Evolutionary conservation across 352 stramenopile species (phyloP).

Genomic region (Sclerospora graminicola): DNA sequence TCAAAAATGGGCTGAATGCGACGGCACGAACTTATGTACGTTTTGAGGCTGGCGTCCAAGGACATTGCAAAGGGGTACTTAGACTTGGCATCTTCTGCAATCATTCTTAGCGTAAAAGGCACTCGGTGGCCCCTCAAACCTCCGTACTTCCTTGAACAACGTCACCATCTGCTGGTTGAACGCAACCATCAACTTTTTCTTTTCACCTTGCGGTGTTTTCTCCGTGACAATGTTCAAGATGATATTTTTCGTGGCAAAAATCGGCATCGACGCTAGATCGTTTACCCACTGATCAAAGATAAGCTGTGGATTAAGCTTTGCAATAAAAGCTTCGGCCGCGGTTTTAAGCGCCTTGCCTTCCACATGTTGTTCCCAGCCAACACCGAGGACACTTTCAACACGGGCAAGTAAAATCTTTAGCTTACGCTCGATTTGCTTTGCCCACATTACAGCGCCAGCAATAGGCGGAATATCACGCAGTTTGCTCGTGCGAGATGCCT

Average conservation of each 20-base stretch:
- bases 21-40: constrained; percentile 80
- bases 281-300: constrained; percentile 95
- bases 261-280: constrained; percentile 82
- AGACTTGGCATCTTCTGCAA: constrained; percentile 93
- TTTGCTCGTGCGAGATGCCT: constrained; percentile 89
- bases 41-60: constrained; percentile 93
- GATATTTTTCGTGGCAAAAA: constrained; percentile 89
- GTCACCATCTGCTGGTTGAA: constrained; percentile 98
- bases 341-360: constrained; percentile 95
- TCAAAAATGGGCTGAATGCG: constrained; percentile 82
- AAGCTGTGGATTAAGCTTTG: constrained; percentile 78
- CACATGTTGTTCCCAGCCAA: constrained; percentile 94
- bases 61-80: constrained; percentile 97
- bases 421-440: constrained; percentile 99
- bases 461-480: constrained; percentile 97
- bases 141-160: constrained; percentile 98
- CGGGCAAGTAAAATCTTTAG: constrained; percentile 93
- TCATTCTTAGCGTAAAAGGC: constrained; percentile 91
- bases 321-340: constrained; percentile 76
- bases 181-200: constrained; percentile 73
- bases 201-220: constrained; percentile 54
- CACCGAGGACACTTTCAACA: constrained; percentile 94
- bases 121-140: constrained; percentile 95
- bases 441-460: constrained; percentile 98
- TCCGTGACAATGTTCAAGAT: constrained; percentile 86